Base-by-base conservation (phyloP, 2,329 filamentous ascomycete genomes). In the Trichothecium roseum region DNA sequence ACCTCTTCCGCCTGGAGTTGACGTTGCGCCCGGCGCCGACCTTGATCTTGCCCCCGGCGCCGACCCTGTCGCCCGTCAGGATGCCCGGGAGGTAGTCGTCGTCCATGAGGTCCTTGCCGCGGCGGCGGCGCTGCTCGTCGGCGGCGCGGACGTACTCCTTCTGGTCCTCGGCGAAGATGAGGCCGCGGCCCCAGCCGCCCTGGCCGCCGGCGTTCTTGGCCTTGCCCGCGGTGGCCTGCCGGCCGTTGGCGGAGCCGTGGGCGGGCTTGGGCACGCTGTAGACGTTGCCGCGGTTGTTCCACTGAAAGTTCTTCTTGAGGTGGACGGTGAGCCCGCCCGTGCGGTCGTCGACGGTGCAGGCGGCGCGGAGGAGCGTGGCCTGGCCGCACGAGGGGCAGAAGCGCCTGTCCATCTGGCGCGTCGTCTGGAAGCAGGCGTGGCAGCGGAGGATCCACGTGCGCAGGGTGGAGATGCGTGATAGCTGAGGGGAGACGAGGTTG, bases 371-470 rank as follows among this genome's bases (percentile, higher is more conserved):
- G 17, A 98, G 69, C 0, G 88, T 89, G 2, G 85, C 72, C 54
- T 93, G 86, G 10, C 91, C 91, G 56, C 91, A 98, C 34, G 80
- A 74, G 2, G 85, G 80, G 57, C 91, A 98, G 66, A 98, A 98
- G 55, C 95, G 88, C 63, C 84, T 84, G 46, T 63, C 66, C 76
- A 87, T 88, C 49, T 94, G 78, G 50, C 84, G 84, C 44, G 81
- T 85, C 37, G 84, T 77, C 42, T 78, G 64, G 67, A 96, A 98
- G 68, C 88, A 94, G 38, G 81, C 87, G 62, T 98, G 89, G 67
- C 91, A 98, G 30, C 91, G 81, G 38, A 94, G 72, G 4, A 95
- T 78, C 70, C 85, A 94, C 10, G 84, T 89, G 57, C 87, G 89
- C 44, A 96, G 72, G 40, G 83, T 78, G 27, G 78, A 81, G 54